Base-by-base conservation (phyloP, 2,329 filamentous ascomycete species). In the Exophiala calicioides region DNA sequence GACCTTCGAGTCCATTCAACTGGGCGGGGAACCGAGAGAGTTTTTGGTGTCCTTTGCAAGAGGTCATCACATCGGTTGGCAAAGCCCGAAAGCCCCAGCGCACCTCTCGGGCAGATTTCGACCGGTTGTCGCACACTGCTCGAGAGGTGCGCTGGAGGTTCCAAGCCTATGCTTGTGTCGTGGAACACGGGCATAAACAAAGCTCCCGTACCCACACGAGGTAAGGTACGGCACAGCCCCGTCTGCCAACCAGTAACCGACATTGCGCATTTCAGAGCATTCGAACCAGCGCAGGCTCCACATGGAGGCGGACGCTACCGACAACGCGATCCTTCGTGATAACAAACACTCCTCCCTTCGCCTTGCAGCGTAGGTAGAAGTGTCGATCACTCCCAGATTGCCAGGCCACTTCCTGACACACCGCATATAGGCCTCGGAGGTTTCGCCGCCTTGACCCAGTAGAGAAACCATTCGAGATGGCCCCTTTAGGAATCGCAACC, bases 201-300 rank as follows among this genome's bases (percentile, higher is more conserved):
- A 44, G 44, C 44, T 51, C 44, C 48, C 48, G 34, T 33, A 39
- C 29, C 44, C 12, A 37, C 46, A 40, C 46, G 4, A 7, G 6
- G 46, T 12, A 18, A 47, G 33, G 24, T 24, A 46, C 39, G 48
- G 48, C 48, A 51, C 13, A 47, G 44, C 48, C 48, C 39, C 39
- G 35, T 51, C 48, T 51, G 44, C 48, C 43, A 43, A 32, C 43
- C 16, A 32, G 31, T 15, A 21, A 21, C 16, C 44, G 39, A 44
- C 48, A 30, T 47, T 26, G 36, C 26, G 5, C n/a, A 46, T 24
- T 27, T 38, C 6, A 26, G 18, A 15, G 24, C 20, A 24, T 12
- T 38, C 38, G 40, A 36, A 36, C 39, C 38, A 15, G 32, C 36
- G 21, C 27, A 26, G 18, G 34, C 29, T 51, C 44, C 48, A 47